phyloP scores from a whole-genome alignment of 1,284 basidiomycete species.

The Fomes fomentarius region DNA sequence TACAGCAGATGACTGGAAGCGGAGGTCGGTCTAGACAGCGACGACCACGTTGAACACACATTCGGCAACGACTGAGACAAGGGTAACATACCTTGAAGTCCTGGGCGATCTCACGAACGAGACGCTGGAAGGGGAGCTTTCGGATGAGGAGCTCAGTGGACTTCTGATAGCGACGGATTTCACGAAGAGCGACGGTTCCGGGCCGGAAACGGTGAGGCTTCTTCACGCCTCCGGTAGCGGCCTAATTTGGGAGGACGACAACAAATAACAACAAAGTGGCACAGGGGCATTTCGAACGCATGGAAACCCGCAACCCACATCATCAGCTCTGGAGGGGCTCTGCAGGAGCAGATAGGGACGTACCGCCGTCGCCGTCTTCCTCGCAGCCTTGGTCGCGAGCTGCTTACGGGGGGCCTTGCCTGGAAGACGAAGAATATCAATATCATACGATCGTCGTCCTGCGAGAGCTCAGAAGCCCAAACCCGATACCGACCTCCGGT shows the following conservation, averaged over 20 bases:
- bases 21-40: slow-evolving; percentile 75
- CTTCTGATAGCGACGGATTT: slow-evolving; percentile 98
- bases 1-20: slow-evolving; percentile 97
- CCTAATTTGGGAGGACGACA: slow-evolving; percentile 42
- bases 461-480: slow-evolving; percentile 6
- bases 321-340: slow-evolving; percentile 22
- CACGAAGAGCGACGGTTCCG: slow-evolving; percentile 97
- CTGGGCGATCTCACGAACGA: slow-evolving; percentile 96
- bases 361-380: slow-evolving; percentile 76
- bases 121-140: slow-evolving; percentile 95
- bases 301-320: slow-evolving; percentile 28
- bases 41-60: slow-evolving; percentile 11
- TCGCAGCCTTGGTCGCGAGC: slow-evolving; percentile 89
- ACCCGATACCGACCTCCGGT: slow-evolving; percentile 65
- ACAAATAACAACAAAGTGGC: slow-evolving; percentile 27
- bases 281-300: slow-evolving; percentile 16
- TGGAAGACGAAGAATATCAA: slow-evolving; percentile 33
- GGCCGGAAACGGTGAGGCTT: slow-evolving; percentile 97
- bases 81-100: slow-evolving; percentile 82
- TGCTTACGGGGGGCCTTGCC: slow-evolving; percentile 89
- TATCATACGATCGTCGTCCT: slow-evolving; percentile 20
- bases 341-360: slow-evolving; percentile 35
- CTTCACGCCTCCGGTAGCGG: slow-evolving; percentile 95
- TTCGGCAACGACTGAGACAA: background rate
- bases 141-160: slow-evolving; percentile 95